A percentile compares a stretch with the other conserved stretches of the same genome.
Evolutionary conservation across 2,329 filamentous ascomycete genomes (phyloP).

Genomic region (Colletotrichum somersetense): DNA sequence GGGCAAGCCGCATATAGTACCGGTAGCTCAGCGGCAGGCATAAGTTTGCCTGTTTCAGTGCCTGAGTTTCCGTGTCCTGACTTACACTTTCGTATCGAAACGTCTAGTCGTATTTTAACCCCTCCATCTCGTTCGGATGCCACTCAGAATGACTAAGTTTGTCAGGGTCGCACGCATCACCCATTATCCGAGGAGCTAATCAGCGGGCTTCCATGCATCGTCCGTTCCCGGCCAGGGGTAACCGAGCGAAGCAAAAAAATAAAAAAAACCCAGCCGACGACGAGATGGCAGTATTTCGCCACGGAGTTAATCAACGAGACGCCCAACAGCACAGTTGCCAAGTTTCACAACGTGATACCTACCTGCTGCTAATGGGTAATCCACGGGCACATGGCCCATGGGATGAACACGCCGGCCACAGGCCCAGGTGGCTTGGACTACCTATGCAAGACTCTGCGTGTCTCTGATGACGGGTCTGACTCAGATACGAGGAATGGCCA

Average conservation of each 20-base stretch:
- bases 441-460: not conserved
- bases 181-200: not conserved
- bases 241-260: not conserved
- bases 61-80: slow-evolving; percentile 14
- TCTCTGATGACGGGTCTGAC: slow-evolving; percentile 20
- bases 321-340: not conserved
- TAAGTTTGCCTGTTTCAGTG: slow-evolving; percentile 22
- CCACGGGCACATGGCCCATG: slow-evolving; percentile 2
- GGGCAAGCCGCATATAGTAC: not conserved
- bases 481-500: not conserved
- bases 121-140: not conserved
- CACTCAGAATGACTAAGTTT: not conserved
- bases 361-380: not conserved
- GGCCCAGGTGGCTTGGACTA: slow-evolving; percentile 5
- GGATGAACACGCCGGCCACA: slow-evolving; percentile 13
- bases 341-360: not conserved
- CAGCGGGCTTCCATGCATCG: not conserved
- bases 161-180: not conserved
- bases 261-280: slow-evolving; percentile 3
- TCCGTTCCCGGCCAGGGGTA: not conserved
- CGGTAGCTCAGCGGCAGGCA: slow-evolving; percentile 20
- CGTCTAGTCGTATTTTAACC: not conserved
- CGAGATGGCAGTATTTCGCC: slow-evolving; percentile 18
- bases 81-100: slow-evolving; percentile 32
- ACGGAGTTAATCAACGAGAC: not conserved